These are phyloP conservation scores for Garcia nutans DNA, from an alignment of 345 rosid species.

Conservation along the genomic window DNA sequence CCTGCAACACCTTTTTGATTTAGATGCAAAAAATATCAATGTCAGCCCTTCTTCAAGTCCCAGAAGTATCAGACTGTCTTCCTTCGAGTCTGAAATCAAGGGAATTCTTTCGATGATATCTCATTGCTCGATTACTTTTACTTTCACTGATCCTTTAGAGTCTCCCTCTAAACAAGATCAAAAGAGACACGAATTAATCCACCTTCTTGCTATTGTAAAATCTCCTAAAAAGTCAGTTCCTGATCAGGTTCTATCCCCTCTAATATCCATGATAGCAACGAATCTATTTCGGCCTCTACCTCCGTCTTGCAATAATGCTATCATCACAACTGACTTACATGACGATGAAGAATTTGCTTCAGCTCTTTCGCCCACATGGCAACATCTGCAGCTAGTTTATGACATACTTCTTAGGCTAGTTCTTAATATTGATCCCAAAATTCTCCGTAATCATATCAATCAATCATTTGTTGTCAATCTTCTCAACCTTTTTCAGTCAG, in stretches of 20 bases:
- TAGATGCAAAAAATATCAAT: constrained; percentile 26
- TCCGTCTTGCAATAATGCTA: constrained; percentile 29
- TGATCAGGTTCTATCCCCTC: constrained; percentile 28
- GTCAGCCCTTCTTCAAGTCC: constrained; percentile 15
- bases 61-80: constrained; percentile 11
- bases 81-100: constrained; percentile 26
- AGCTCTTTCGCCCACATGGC: constrained; percentile 40
- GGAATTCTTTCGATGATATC: constrained; percentile 40
- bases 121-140: constrained; percentile 41
- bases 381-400: constrained; percentile 52
- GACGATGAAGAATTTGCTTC: constrained; percentile 48
- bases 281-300: constrained; percentile 63
- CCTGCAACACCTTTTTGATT: constrained; percentile 39
- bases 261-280: constrained; percentile 48
- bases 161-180: constrained; percentile 51
- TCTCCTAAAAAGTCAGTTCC: constrained; percentile 33
- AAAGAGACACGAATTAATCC: constrained; percentile 47
- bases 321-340: constrained; percentile 23
- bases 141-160: constrained; percentile 47
- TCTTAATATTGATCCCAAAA: constrained; percentile 36
- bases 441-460: constrained; percentile 39
- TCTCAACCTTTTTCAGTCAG: constrained; percentile 52
- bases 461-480: constrained; percentile 42
- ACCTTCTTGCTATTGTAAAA: constrained; percentile 41
- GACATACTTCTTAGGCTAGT: constrained; percentile 48